A percentile compares a stretch with the other conserved stretches of the same genome.
phyloP scores from a whole-genome alignment of 2,329 filamentous ascomycete species.

The Pseudogymnoascus sp. region DNA sequence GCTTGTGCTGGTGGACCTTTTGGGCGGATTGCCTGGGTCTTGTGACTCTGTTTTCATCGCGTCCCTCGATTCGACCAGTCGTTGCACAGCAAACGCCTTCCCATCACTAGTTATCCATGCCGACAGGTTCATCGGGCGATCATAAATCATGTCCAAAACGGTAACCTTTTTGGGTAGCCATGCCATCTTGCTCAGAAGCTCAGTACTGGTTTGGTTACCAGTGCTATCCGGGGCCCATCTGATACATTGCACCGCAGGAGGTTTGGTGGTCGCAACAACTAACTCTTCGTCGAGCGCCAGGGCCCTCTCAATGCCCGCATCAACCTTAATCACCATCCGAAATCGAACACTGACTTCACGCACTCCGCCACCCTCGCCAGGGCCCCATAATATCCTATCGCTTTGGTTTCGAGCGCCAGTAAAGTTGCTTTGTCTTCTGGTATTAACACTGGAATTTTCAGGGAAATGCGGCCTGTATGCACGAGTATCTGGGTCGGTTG shows the following conservation, averaged over 20 bases:
- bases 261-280: conserved; percentile 82
- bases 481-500: conserved; percentile 70
- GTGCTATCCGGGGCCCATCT: conserved; percentile 80
- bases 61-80: conserved; percentile 42
- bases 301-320: conserved; percentile 84
- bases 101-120: conserved; percentile 90
- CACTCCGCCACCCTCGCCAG: conserved; percentile 75
- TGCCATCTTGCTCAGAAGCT: conserved; percentile 77
- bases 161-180: conserved; percentile 74
- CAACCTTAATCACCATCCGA: conserved; percentile 95
- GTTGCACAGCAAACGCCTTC: conserved; percentile 83
- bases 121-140: conserved; percentile 90
- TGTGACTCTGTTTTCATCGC: conserved; percentile 27
- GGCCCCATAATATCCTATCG: conserved; percentile 61
- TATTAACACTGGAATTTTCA: conserved; percentile 56
- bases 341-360: conserved; percentile 86
- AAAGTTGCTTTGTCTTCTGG: conserved; percentile 53
- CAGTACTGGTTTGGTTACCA: conserved; percentile 81
- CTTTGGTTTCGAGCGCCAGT: conserved; percentile 39
- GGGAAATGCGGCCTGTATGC: conserved; percentile 80
- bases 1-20: conserved; percentile 36
- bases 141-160: conserved; percentile 80
- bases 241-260: conserved; percentile 93
- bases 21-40: conserved; percentile 35
- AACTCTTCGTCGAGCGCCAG: conserved; percentile 88